Base-by-base conservation (phyloP, 257 asterid species). In the Solanum okadae region DNA sequence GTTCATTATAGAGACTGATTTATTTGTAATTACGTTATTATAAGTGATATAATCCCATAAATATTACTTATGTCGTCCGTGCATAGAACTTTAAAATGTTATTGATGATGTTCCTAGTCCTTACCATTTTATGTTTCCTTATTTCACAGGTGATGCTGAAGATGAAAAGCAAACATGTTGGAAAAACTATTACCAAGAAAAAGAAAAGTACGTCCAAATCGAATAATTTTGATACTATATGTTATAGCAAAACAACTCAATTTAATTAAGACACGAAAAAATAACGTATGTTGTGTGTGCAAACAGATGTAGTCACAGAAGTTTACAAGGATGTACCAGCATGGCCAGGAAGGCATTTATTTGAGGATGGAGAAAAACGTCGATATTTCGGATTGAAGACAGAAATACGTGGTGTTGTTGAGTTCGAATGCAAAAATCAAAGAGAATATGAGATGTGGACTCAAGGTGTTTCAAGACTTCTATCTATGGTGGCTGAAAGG, bases 321-420 rank as follows among this genome's bases (percentile, higher is more conserved):
- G 98, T 97, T 31, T 88, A 92, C 73, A 95, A 92, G 85, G 96
- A 96, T 88, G 87, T 96, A 87, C 93, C 99, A 1, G 98, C 99
- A n/a, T 97, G 99, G 99, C 96, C 99, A 1, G 99, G 99, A 65
- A 89, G 99, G 67, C 99, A 97, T 88, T 88, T 97, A 91, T 93
- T 97, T 31, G 97, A 97, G 88, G 99, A 95, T 40, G 99, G 99
- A 6, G 98, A 96, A 86, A 94, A 97, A 91, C 93, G 99, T 46
- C 87, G 95, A 27, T 97, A 97, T 90, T 97, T 97, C 20, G 99
- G 98, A 65, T 92, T 97, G 35, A 95, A 94, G 90, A 97, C 99
- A 6, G 92, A 93, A 82, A 95, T 88, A 14, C 98, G 99, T 0
- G 99, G 99, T 8, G 25, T 92, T 1, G 93, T 92, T 6, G 94